These are phyloP conservation scores for Kwoniella mangroviensis DNA, from an alignment of 768 basidiomycete genomes.

Conservation along the genomic window DNA sequence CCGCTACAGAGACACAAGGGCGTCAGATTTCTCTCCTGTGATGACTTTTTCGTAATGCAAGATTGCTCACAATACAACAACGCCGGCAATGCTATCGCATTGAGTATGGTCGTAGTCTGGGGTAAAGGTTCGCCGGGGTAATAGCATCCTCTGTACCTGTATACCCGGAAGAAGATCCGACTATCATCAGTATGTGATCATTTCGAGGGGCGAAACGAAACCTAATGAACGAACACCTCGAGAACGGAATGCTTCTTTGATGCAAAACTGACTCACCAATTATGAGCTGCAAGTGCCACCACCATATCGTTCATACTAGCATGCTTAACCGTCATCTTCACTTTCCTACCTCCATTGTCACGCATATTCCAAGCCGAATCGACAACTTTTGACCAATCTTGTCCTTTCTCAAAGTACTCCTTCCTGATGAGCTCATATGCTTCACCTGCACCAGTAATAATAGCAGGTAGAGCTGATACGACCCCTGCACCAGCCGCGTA, in stretches of 20 bases:
- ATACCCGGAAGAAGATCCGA: neutral
- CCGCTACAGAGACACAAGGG: slow-evolving; percentile 24
- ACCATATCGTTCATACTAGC: slow-evolving; percentile 51
- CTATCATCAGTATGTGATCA: neutral
- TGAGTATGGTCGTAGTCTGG: slow-evolving; percentile 28
- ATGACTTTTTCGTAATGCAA: too few relatives aligned
- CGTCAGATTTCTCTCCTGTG: neutral
- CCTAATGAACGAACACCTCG: neutral
- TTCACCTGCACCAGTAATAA: slow-evolving; percentile 54
- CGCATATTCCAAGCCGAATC: slow-evolving; percentile 36
- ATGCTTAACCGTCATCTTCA: slow-evolving; percentile 53
- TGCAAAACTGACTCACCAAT: slow-evolving; percentile 33
- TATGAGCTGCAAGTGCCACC: slow-evolving; percentile 29
- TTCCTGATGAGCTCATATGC: slow-evolving; percentile 48
- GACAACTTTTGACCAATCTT: slow-evolving; percentile 37
- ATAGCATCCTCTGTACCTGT: slow-evolving; percentile 45
- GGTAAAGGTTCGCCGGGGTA: slow-evolving; percentile 41
- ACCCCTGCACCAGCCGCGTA: slow-evolving; percentile 54
- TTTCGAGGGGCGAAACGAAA: neutral
- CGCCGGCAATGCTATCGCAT: slow-evolving; percentile 44
- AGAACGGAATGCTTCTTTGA: neutral
- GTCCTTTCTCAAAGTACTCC: slow-evolving; percentile 42
- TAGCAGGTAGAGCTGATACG: slow-evolving; percentile 46
- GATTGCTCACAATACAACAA: slow-evolving; percentile 44
- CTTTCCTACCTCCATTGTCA: slow-evolving; percentile 46